Percentiles rank a stretch among this genome's conserved stretches.
Conservation (phyloP, 2,329 filamentous ascomycete species). For the Cladosporium velox region DNA sequence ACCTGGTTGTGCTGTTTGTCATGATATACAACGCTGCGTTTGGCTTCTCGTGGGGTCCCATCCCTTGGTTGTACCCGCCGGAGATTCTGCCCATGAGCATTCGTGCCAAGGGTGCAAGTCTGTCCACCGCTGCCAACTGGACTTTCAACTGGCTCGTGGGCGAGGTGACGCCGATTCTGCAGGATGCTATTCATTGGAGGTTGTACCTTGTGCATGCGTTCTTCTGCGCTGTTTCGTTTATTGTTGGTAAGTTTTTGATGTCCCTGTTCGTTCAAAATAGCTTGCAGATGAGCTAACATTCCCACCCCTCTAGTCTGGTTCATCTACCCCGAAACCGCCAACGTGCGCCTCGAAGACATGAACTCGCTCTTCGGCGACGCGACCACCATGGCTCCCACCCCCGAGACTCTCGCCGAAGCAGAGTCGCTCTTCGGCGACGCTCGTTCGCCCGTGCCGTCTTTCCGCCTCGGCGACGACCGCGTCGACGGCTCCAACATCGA, state of each 20-base stretch:
- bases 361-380: constrained; percentile 91
- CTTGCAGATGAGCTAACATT: neutral
- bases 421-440: constrained; percentile 74
- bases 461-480: constrained; percentile 61
- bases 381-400: constrained; percentile 78
- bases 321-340: constrained; percentile 94
- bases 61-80: constrained; percentile 98
- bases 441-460: constrained; percentile 76
- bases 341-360: constrained; percentile 96
- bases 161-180: constrained; percentile 88
- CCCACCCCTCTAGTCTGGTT: constrained; percentile 68
- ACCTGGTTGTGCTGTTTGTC: constrained; percentile 86
- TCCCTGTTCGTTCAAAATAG: too few species aligned
- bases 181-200: constrained; percentile 90
- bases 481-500: constrained; percentile 29
- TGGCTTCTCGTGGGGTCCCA: constrained; percentile 95
- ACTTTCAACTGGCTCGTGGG: constrained; percentile 98
- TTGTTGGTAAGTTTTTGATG: constrained; percentile 82
- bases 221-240: constrained; percentile 92
- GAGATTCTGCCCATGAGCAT: constrained; percentile 97
- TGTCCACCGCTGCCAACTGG: constrained; percentile 97
- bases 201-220: constrained; percentile 95
- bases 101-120: constrained; percentile 91
- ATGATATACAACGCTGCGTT: constrained; percentile 99
- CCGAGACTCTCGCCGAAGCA: constrained; percentile 73